phyloP scores from a whole-genome alignment of 1,284 basidiomycete genomes.

The Trametes polyzona region DNA sequence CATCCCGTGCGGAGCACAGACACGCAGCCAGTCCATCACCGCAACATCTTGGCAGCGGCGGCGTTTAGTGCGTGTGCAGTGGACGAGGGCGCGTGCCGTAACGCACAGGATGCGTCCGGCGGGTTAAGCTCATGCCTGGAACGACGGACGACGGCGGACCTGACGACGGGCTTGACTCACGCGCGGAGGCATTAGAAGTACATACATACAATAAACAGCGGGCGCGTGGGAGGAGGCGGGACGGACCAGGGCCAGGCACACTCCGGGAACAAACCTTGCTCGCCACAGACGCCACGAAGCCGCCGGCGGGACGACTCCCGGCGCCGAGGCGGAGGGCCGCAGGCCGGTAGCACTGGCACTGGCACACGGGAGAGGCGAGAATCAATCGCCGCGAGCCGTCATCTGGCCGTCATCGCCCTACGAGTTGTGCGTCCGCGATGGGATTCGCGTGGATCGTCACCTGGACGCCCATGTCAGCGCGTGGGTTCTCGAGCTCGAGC shows the following conservation, averaged over 20 bases:
- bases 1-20: background rate
- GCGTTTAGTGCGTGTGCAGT: background rate
- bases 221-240: constrained; percentile 1
- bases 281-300: constrained; percentile 6
- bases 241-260: background rate
- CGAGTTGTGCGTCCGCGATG: constrained; percentile 72
- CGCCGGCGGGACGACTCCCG: background rate
- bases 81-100: background rate
- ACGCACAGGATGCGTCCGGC: background rate
- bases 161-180: background rate
- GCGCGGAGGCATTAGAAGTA: background rate
- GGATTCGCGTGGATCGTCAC: constrained; percentile 96
- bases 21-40: background rate
- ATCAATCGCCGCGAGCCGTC: background rate
- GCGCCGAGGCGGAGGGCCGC: background rate
- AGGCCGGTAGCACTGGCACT: no score
- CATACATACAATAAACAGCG: background rate
- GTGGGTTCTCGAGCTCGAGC: background rate
- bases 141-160: background rate
- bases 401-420: constrained; percentile 24
- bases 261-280: background rate
- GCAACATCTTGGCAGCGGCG: background rate
- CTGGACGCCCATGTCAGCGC: constrained; percentile 43
- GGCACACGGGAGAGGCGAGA: no score
- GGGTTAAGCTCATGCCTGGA: background rate